Percentiles rank a stretch among this genome's conserved stretches.
Evolutionary conservation across 441 rosid genomes (phyloP).

Genomic region (Adansonia grandidieri): DNA sequence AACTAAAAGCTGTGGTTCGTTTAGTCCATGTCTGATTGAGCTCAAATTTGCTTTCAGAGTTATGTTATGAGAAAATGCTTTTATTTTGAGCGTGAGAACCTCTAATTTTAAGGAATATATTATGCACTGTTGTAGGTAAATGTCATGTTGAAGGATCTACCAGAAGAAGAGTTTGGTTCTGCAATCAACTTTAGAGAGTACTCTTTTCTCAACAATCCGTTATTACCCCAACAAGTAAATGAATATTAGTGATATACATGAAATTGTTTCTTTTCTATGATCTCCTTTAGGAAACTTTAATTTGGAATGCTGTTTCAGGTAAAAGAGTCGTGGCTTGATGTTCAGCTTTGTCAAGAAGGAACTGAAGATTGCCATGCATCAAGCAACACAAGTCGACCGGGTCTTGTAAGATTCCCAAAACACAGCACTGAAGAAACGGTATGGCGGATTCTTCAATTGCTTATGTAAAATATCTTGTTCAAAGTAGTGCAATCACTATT

Average conservation of each 20-base stretch:
- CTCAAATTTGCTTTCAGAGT: background rate
- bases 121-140: conserved; percentile 67
- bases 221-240: conserved; percentile 72
- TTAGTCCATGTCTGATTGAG: conserved; percentile 12
- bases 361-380: conserved; percentile 58
- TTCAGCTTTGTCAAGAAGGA: conserved; percentile 87
- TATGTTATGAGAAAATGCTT: conserved; percentile 22
- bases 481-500: background rate
- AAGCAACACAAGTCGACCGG: conserved; percentile 48
- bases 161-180: conserved; percentile 89
- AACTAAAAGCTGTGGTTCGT: background rate
- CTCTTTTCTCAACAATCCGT: conserved; percentile 82
- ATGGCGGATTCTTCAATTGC: conserved; percentile 32
- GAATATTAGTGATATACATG: conserved; percentile 12
- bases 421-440: conserved; percentile 85
- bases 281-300: conserved; percentile 4
- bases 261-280: background rate
- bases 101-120: conserved; percentile 26
- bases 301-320: conserved; percentile 56
- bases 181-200: conserved; percentile 79
- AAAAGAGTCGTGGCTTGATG: conserved; percentile 89
- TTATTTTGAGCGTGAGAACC: conserved; percentile 25
- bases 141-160: conserved; percentile 68
- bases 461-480: conserved; percentile 9
- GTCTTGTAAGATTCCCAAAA: conserved; percentile 76